phyloP scores from a whole-genome alignment of 2,329 filamentous ascomycete species.

The Verticillium tricorpus region DNA sequence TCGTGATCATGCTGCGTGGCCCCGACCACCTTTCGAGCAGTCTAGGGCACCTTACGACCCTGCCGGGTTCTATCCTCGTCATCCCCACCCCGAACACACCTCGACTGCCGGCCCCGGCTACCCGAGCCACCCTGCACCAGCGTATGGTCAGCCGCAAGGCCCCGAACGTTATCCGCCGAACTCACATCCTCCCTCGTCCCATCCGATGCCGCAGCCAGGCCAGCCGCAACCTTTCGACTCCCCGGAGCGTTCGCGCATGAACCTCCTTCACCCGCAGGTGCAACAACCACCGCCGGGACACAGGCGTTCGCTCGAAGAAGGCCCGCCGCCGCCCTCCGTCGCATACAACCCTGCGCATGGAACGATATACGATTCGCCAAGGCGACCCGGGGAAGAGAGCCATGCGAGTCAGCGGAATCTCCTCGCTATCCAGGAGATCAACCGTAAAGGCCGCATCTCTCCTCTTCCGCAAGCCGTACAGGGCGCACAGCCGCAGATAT shows the following conservation, averaged over 20 bases:
- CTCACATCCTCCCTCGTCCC: conserved; percentile 17
- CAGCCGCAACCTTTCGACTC: conserved; percentile 23
- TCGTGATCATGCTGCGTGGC: conserved; percentile 17
- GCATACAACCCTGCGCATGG: conserved; percentile 42
- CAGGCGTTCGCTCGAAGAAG: conserved; percentile 40
- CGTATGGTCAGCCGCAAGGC: conserved; percentile 24
- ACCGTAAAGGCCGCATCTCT: conserved; percentile 77
- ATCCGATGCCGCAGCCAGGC: conserved; percentile 6
- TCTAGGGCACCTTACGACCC: conserved; percentile 37
- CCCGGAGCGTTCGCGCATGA: conserved; percentile 19
- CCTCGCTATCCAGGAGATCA: conserved; percentile 75
- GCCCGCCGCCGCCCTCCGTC: conserved; percentile 43
- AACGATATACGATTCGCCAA: conserved; percentile 37
- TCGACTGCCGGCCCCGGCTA: conserved; percentile 35
- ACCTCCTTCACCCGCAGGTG: conserved; percentile 24
- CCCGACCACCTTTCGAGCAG: conserved; percentile 36
- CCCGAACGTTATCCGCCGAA: conserved; percentile 18
- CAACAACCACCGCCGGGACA: conserved; percentile 29
- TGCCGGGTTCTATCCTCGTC: conserved; percentile 34
- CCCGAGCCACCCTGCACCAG: conserved; percentile 26
- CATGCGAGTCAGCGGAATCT: conserved; percentile 44
- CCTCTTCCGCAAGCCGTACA: conserved; percentile 91
- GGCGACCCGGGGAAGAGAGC: conserved; percentile 41
- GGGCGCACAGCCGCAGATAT: conserved; percentile 76
- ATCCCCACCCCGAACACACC: conserved; percentile 43